These are phyloP conservation scores for Cantharellus cinnabarinus DNA, from an alignment of 768 basidiomycete genomes.

Conservation along the genomic window DNA sequence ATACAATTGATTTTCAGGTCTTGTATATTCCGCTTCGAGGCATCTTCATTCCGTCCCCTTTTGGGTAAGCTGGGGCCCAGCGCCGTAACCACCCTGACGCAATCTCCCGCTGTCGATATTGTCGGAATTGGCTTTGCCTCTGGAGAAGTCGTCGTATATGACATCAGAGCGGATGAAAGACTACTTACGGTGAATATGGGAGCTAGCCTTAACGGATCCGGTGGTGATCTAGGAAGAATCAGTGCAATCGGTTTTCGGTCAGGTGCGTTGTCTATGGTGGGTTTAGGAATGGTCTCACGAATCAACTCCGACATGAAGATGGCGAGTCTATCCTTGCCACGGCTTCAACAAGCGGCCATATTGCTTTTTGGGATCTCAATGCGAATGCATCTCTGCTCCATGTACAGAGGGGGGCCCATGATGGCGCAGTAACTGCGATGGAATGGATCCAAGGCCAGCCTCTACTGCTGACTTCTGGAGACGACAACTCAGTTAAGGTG, in stretches of 20 bases:
- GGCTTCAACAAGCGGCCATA: slow-evolving; percentile 66
- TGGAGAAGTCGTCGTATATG: slow-evolving; percentile 75
- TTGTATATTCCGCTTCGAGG: slow-evolving; percentile 61
- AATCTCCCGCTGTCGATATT: slow-evolving; percentile 92
- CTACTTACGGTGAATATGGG: slow-evolving; percentile 71
- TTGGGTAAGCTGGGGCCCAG: slow-evolving; percentile 11
- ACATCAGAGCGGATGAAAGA: slow-evolving; percentile 75
- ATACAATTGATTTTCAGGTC: slow-evolving; percentile 26
- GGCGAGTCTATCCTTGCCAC: slow-evolving; percentile 77
- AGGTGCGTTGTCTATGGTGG: slow-evolving; percentile 28
- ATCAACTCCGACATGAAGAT: slow-evolving; percentile 26
- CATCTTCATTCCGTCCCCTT: slow-evolving; percentile 23
- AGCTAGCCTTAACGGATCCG: not conserved
- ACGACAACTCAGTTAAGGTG: slow-evolving; percentile 92
- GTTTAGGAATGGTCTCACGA: not conserved
- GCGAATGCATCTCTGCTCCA: slow-evolving; percentile 65
- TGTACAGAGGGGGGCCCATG: slow-evolving; percentile 74
- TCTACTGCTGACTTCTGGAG: slow-evolving; percentile 70
- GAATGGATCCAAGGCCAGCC: slow-evolving; percentile 93
- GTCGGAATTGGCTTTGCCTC: slow-evolving; percentile 81
- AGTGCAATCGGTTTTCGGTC: slow-evolving; percentile 65
- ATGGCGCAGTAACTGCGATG: slow-evolving; percentile 57
- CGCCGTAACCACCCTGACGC: slow-evolving; percentile 60
- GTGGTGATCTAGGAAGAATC: slow-evolving; percentile 49
- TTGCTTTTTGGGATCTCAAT: slow-evolving; percentile 87